These are phyloP conservation scores for Eucalyptus sp. DNA, from an alignment of 345 rosid genomes.

Conservation along the genomic window DNA sequence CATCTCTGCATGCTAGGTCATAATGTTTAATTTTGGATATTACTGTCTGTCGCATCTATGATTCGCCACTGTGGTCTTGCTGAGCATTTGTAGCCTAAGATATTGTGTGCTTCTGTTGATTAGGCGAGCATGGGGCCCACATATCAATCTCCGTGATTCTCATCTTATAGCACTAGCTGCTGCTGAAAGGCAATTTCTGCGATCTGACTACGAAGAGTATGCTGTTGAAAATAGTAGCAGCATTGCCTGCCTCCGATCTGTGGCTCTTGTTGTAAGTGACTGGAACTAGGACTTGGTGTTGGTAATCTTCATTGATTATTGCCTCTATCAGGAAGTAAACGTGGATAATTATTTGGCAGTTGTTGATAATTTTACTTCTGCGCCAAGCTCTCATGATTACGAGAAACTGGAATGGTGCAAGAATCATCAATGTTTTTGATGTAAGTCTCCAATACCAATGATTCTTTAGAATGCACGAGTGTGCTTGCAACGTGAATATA, in stretches of 20 bases:
- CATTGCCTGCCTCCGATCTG: constrained; percentile 47
- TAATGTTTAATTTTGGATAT: background rate
- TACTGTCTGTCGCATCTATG: background rate
- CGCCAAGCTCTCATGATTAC: constrained; percentile 40
- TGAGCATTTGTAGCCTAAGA: background rate
- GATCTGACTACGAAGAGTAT: constrained; percentile 46
- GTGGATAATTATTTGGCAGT: constrained; percentile 10
- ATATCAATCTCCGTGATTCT: constrained; percentile 36
- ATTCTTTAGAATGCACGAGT: background rate
- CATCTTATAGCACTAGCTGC: constrained; percentile 47
- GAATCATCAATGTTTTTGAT: constrained; percentile 28
- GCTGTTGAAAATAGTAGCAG: constrained; percentile 36
- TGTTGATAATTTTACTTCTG: constrained; percentile 42
- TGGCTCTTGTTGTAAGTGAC: constrained; percentile 37
- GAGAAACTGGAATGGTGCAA: constrained; percentile 23
- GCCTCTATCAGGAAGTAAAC: background rate
- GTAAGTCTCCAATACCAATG: constrained; percentile 10
- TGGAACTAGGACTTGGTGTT: background rate
- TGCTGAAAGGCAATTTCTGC: constrained; percentile 37
- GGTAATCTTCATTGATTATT: background rate
- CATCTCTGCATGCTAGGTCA: background rate
- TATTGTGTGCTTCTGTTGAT: background rate
- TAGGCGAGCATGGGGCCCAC: constrained; percentile 59
- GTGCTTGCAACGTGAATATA: background rate
- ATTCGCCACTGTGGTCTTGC: background rate